Percentiles rank a stretch among this genome's conserved stretches.
Conservation (phyloP, 1,284 basidiomycete genomes). For the Cutaneotrichosporon sp. region DNA sequence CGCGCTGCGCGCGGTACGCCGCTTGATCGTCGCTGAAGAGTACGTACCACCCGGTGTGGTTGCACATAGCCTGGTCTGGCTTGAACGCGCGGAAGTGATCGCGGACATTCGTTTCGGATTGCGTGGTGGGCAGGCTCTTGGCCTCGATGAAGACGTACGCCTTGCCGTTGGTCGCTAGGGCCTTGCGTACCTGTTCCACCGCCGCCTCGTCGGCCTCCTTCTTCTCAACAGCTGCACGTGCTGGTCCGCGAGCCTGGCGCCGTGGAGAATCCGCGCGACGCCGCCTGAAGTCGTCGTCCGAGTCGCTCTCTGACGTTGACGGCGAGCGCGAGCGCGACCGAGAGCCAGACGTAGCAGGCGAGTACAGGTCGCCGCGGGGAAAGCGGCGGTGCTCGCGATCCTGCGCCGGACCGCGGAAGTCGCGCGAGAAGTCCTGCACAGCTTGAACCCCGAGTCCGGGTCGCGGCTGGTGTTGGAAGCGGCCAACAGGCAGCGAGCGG, state of each 20-base stretch:
- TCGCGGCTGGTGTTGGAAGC: constrained; percentile 7
- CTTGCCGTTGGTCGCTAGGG: constrained; percentile 37
- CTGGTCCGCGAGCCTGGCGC: constrained; percentile 19
- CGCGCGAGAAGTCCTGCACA: constrained; percentile 25
- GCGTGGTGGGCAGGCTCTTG: constrained; percentile 32
- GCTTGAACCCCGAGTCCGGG: constrained; percentile 14
- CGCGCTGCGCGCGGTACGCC: constrained; percentile 33
- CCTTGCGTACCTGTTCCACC: constrained; percentile 33
- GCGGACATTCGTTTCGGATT: constrained; percentile 35
- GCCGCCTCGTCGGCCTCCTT: constrained; percentile 37
- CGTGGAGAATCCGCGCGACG: constrained; percentile 18
- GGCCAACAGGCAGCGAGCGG: constrained; percentile 26
- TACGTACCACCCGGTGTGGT: constrained; percentile 47
- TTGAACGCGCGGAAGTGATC: constrained; percentile 51
- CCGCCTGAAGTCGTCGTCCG: constrained; percentile 32
- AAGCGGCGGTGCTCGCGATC: constrained; percentile 5
- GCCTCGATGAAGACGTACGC: constrained; percentile 45
- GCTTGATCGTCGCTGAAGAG: constrained; percentile 40
- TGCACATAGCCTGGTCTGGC: constrained; percentile 41
- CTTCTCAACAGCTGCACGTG: constrained; percentile 15
- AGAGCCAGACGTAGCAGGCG: constrained; percentile 23
- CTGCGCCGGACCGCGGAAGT: constrained; percentile 14
- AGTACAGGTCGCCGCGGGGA: constrained; percentile 17
- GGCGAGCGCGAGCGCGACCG: constrained; percentile 24
- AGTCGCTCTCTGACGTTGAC: constrained; percentile 34